phyloP scores from a whole-genome alignment of 1,284 basidiomycete species.

The Irpex lacteus region DNA sequence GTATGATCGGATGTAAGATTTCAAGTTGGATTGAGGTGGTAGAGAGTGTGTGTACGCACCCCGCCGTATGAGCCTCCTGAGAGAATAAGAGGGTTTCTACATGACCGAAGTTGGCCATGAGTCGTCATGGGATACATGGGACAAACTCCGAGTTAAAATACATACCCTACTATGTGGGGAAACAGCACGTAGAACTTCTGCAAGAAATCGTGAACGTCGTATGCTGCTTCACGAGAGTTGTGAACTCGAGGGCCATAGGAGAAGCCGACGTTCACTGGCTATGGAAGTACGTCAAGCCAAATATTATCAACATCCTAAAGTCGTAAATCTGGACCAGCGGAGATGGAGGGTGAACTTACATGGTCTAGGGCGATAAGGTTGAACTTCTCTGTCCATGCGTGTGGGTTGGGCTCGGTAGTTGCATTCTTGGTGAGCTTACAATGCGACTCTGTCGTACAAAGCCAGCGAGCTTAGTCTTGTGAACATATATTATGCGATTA shows the following conservation, averaged over 20 bases:
- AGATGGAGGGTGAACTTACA: slow-evolving; percentile 25
- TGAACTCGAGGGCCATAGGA: slow-evolving; percentile 31
- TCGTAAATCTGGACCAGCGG: too few relatives aligned
- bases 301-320: too few relatives aligned
- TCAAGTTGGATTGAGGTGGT: too few relatives aligned
- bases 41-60: slow-evolving; percentile 8
- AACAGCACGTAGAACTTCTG: slow-evolving; percentile 32
- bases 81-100: slow-evolving; percentile 29
- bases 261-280: slow-evolving; percentile 32
- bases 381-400: slow-evolving; percentile 30
- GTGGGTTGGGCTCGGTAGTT: slow-evolving; percentile 20
- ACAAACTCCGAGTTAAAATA: not conserved
- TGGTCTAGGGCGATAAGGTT: slow-evolving; percentile 33
- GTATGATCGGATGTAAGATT: too few relatives aligned
- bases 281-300: not conserved
- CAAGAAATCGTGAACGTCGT: slow-evolving; percentile 34
- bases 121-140: too few relatives aligned
- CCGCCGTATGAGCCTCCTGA: slow-evolving; percentile 34
- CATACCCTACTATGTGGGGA: slow-evolving; percentile 26
- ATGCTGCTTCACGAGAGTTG: slow-evolving; percentile 27
- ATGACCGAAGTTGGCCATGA: too few relatives aligned
- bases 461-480: not conserved
- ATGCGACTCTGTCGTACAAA: slow-evolving; percentile 18
- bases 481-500: too few relatives aligned
- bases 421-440: slow-evolving; percentile 25